phyloP scores from a whole-genome alignment of 2,329 filamentous ascomycete species.

The Dichotomopilus funicola region DNA sequence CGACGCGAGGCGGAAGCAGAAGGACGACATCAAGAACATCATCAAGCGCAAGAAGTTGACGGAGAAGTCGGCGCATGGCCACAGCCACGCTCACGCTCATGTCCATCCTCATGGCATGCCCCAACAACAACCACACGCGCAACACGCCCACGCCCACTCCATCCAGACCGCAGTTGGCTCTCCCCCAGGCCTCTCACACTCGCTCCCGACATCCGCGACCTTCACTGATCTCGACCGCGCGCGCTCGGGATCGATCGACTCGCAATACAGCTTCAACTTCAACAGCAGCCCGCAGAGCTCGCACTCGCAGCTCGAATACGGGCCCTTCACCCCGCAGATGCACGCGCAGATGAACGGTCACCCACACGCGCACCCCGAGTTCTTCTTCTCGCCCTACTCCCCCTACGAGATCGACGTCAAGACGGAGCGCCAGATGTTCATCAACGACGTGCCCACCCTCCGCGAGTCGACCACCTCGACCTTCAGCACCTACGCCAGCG shows the following conservation, averaged over 20 bases:
- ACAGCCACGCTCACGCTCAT: constrained; percentile 35
- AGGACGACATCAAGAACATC: constrained; percentile 92
- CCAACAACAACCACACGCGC: too few species aligned
- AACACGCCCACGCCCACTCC: constrained; percentile 35
- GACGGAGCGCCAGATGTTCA: constrained; percentile 88
- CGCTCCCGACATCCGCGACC: constrained; percentile 71
- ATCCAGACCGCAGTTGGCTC: constrained; percentile 55
- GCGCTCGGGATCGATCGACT: constrained; percentile 72
- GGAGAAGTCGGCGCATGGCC: constrained; percentile 65
- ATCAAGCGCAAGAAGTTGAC: constrained; percentile 95
- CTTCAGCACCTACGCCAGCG: constrained; percentile 79
- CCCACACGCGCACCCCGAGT: constrained; percentile 38
- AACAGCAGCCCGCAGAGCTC: constrained; percentile 49
- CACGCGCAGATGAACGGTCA: constrained; percentile 24
- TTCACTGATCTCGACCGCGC: constrained; percentile 71
- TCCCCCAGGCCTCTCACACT: constrained; percentile 74
- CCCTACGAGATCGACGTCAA: constrained; percentile 95
- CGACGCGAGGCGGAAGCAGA: constrained; percentile 76
- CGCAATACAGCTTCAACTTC: constrained; percentile 72
- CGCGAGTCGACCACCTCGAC: constrained; percentile 84
- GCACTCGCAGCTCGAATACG: constrained; percentile 52
- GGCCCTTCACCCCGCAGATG: constrained; percentile 56
- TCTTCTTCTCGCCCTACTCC: constrained; percentile 54
- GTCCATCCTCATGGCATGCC: too few species aligned
- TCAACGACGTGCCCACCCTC: constrained; percentile 81